Conservation (phyloP, 2,329 filamentous ascomycete species). For the Penicillium sp. region DNA sequence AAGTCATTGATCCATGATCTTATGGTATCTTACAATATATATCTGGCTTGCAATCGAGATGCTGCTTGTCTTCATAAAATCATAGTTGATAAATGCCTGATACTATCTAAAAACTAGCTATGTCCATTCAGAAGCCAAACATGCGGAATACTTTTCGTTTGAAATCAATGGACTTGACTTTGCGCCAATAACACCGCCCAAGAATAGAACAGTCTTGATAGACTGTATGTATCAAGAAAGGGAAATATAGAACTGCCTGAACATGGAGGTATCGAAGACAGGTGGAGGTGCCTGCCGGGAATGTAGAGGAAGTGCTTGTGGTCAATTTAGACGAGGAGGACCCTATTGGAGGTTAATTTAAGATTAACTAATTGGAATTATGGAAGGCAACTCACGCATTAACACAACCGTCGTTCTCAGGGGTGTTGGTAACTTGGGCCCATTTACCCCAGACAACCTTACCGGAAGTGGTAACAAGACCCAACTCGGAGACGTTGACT, state of each 20-base stretch:
- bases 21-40: too few relatives aligned
- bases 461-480: conserved; percentile 83
- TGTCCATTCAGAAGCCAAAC: conserved; percentile 14
- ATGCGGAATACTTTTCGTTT: conserved; percentile 26
- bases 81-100: conserved; percentile 18
- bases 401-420: conserved; percentile 13
- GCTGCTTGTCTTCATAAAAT: conserved; percentile 11
- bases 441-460: conserved; percentile 93
- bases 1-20: not conserved
- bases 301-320: conserved; percentile 11
- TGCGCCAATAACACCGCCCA: conserved; percentile 27
- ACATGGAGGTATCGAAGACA: conserved; percentile 25
- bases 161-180: conserved; percentile 20
- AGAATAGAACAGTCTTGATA: conserved; percentile 18
- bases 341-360: conserved; percentile 6
- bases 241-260: conserved; percentile 17
- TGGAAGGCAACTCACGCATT: conserved; percentile 15
- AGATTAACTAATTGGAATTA: not conserved
- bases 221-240: conserved; percentile 18
- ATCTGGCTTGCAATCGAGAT: not conserved
- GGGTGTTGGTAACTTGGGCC: conserved; percentile 60
- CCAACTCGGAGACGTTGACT: conserved; percentile 89
- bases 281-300: conserved; percentile 13
- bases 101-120: conserved; percentile 20
- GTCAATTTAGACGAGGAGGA: conserved; percentile 24